phyloP scores from a whole-genome alignment of 148 eudicot species.

The Drosera capensis region DNA sequence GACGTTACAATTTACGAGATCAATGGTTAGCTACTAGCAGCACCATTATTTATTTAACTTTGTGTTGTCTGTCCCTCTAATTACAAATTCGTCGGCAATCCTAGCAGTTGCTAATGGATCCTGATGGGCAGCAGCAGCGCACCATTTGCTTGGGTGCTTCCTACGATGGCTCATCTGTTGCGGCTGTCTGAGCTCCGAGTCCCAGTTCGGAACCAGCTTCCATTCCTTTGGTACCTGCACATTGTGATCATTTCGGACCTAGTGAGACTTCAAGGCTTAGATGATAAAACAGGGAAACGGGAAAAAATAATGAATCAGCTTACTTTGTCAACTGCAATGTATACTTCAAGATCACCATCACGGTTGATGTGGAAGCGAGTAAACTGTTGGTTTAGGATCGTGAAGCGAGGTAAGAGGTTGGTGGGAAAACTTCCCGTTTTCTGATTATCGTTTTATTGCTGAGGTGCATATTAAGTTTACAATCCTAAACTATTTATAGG shows the following conservation, averaged over 20 bases:
- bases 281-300: not conserved
- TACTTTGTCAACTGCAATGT: conserved; percentile 94
- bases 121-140: conserved; percentile 33
- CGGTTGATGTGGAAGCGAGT: conserved; percentile 70
- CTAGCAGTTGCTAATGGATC: conserved; percentile 57
- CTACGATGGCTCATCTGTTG: conserved; percentile 38
- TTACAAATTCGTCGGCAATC: conserved; percentile 48
- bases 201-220: conserved; percentile 86
- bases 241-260: not conserved
- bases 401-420: no score
- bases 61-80: conserved; percentile 13
- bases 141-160: conserved; percentile 68
- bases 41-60: conserved; percentile 5
- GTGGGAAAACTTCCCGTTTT: no score
- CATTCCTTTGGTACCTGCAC: conserved; percentile 83
- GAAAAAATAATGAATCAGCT: not conserved
- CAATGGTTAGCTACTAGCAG: conserved; percentile 1
- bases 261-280: not conserved
- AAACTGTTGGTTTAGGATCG: no score
- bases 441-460: no score
- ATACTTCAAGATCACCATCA: conserved; percentile 76
- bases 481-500: no score
- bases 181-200: conserved; percentile 37
- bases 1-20: no score
- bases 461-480: no score